These are phyloP conservation scores for Leucocoprinus sp. DNA, from an alignment of 768 basidiomycete species.

Conservation along the genomic window DNA sequence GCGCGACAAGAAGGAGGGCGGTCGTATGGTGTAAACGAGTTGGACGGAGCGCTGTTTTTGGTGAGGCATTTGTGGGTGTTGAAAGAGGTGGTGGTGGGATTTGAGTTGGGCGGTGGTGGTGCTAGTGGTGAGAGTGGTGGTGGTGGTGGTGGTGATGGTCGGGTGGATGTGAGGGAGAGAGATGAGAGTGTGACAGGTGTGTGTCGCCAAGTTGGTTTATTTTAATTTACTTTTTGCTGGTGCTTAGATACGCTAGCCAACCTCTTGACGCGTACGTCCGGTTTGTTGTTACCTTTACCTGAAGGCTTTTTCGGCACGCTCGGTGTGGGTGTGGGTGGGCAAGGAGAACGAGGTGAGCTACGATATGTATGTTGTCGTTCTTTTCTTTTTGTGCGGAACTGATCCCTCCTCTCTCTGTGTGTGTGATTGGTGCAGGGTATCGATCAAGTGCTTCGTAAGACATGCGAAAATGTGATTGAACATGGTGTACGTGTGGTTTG, in stretches of 20 bases:
- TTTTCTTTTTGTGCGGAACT: not conserved
- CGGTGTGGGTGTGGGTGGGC: slow-evolving; percentile 50
- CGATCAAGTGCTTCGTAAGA: slow-evolving; percentile 75
- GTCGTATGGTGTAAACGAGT: slow-evolving; percentile 35
- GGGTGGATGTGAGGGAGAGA: slow-evolving; percentile 10
- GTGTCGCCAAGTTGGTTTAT: not conserved
- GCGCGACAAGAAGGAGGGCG: slow-evolving; percentile 36
- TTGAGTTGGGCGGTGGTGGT: slow-evolving; percentile 46
- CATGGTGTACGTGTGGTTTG: slow-evolving; percentile 51
- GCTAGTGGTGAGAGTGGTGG: slow-evolving; percentile 3
- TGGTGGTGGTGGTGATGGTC: slow-evolving; percentile 26
- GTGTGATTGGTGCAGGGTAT: slow-evolving; percentile 49
- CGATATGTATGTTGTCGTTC: slow-evolving; percentile 44
- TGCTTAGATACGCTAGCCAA: slow-evolving; percentile 44
- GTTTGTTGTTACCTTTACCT: slow-evolving; percentile 42
- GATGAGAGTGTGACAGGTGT: slow-evolving; percentile 51
- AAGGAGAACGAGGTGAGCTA: slow-evolving; percentile 52
- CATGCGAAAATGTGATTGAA: slow-evolving; percentile 79
- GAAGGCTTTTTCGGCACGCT: slow-evolving; percentile 64
- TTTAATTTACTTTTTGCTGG: slow-evolving; percentile 3
- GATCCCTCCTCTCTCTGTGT: too few species aligned
- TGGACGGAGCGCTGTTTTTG: slow-evolving; percentile 82
- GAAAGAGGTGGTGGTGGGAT: slow-evolving; percentile 75
- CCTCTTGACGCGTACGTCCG: slow-evolving; percentile 54
- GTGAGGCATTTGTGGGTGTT: slow-evolving; percentile 84